A percentile compares a stretch with the other conserved stretches of the same genome.
Evolutionary conservation across 768 basidiomycete genomes (phyloP).

Genomic region (Tricholoma bakamatsutake): DNA sequence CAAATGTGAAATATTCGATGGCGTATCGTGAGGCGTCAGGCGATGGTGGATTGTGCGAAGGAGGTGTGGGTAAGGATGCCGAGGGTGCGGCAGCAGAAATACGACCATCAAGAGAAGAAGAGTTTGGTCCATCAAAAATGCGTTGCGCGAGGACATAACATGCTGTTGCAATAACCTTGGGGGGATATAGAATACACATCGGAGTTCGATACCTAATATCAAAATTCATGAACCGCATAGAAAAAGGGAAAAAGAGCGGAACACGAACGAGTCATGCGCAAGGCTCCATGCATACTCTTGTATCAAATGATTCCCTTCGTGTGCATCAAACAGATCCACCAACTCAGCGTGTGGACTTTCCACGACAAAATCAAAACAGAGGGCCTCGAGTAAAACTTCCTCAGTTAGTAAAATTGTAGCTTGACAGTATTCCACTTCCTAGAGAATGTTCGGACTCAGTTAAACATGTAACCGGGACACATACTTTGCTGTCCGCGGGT

Average conservation of each 20-base stretch:
- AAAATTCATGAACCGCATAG: conserved; percentile 6
- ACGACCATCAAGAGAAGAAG: conserved; percentile 67
- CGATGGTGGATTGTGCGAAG: conserved; percentile 67
- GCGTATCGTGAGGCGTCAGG: conserved; percentile 66
- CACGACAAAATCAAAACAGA: conserved; percentile 83
- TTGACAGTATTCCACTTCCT: conserved; percentile 77
- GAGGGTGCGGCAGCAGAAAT: conserved; percentile 68
- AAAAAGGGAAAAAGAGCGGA: conserved; percentile 3
- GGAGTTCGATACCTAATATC: conserved; percentile 68
- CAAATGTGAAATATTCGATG: conserved; percentile 61
- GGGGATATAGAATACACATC: conserved; percentile 63
- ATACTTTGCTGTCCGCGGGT: conserved; percentile 60
- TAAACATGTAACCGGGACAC: conserved; percentile 10
- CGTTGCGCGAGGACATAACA: conserved; percentile 76
- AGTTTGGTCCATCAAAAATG: conserved; percentile 66
- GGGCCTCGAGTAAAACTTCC: conserved; percentile 72
- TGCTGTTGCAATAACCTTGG: conserved; percentile 68
- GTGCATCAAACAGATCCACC: conserved; percentile 62
- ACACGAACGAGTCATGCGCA: conserved; percentile 77
- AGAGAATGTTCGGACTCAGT: conserved; percentile 8
- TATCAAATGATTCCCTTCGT: conserved; percentile 39
- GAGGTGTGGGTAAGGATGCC: conserved; percentile 75
- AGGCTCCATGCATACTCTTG: conserved; percentile 84
- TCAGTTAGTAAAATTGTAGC: conserved; percentile 66
- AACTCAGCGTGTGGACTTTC: conserved; percentile 72